phyloP scores from a whole-genome alignment of 495 filamentous ascomycete genomes.

The Aspergillus steynii region DNA sequence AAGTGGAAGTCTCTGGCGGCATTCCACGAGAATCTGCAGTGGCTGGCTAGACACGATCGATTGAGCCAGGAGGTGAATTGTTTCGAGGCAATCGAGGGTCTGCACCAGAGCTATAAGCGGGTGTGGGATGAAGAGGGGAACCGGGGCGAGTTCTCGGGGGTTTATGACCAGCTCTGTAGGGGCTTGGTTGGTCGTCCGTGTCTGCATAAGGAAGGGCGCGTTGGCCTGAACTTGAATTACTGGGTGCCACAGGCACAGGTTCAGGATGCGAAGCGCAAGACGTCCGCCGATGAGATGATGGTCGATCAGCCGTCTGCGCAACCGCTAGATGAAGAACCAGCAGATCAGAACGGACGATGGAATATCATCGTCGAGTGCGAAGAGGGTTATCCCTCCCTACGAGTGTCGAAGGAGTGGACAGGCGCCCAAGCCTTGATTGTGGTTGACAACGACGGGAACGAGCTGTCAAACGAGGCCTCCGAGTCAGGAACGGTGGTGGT shows the following conservation, averaged over 20 bases:
- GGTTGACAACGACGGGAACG: slow-evolving; percentile 23
- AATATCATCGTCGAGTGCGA: slow-evolving; percentile 47
- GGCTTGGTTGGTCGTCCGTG: slow-evolving; percentile 69
- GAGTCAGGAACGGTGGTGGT: slow-evolving; percentile 25
- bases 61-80: slow-evolving; percentile 83
- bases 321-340: slow-evolving; percentile 19
- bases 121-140: slow-evolving; percentile 53
- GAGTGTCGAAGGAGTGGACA: slow-evolving; percentile 49
- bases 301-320: slow-evolving; percentile 33
- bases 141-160: slow-evolving; percentile 41
- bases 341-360: slow-evolving; percentile 32
- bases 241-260: slow-evolving; percentile 69
- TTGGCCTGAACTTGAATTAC: slow-evolving; percentile 83
- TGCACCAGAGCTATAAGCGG: slow-evolving; percentile 70
- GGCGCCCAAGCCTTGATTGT: slow-evolving; percentile 33
- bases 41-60: slow-evolving; percentile 75
- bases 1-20: slow-evolving; percentile 60
- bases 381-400: slow-evolving; percentile 49
- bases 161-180: slow-evolving; percentile 50
- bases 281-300: slow-evolving; percentile 36
- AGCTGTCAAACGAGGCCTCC: slow-evolving; percentile 20
- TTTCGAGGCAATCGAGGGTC: slow-evolving; percentile 82
- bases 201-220: slow-evolving; percentile 69
- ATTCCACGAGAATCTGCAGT: slow-evolving; percentile 80
- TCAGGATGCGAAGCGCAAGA: slow-evolving; percentile 36